phyloP scores from a whole-genome alignment of 306 rosid species.

The Hippophae tibetana region DNA sequence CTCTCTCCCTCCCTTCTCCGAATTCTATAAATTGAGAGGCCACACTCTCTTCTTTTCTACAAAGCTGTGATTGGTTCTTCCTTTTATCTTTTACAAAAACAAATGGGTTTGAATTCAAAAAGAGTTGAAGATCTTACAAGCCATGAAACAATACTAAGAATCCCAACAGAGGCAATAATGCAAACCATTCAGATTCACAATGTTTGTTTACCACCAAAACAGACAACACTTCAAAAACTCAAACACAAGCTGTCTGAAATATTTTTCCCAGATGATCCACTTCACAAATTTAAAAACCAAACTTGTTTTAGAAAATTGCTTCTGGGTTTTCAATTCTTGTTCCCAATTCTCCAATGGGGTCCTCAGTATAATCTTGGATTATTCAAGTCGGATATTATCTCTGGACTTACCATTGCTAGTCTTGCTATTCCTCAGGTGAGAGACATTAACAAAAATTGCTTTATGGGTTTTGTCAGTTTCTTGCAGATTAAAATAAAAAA shows the following conservation, averaged over 20 bases:
- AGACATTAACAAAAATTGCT: neutral
- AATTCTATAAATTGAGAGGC: no score
- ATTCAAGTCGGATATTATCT: slow-evolving; percentile 43
- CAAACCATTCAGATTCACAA: neutral
- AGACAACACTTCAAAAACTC: neutral
- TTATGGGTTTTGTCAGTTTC: no score
- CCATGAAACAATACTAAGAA: no score
- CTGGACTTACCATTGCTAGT: slow-evolving; percentile 82
- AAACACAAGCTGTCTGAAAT: neutral
- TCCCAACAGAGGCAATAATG: neutral
- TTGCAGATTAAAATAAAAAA: no score
- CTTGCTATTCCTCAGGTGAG: slow-evolving; percentile 76
- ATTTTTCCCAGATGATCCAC: slow-evolving; percentile 23
- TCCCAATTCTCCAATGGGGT: slow-evolving; percentile 63
- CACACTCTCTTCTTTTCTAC: no score
- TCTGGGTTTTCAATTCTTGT: slow-evolving; percentile 39
- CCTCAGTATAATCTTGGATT: slow-evolving; percentile 36
- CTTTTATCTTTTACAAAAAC: no score
- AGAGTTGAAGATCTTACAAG: no score
- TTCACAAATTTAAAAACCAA: slow-evolving; percentile 45
- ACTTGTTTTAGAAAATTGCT: slow-evolving; percentile 24
- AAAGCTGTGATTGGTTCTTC: no score
- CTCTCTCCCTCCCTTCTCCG: no score
- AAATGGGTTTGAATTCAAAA: no score
- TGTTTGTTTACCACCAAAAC: slow-evolving; percentile 1